These are phyloP conservation scores for Boletus vinaceobasis DNA, from an alignment of 768 basidiomycete genomes.

Conservation along the genomic window DNA sequence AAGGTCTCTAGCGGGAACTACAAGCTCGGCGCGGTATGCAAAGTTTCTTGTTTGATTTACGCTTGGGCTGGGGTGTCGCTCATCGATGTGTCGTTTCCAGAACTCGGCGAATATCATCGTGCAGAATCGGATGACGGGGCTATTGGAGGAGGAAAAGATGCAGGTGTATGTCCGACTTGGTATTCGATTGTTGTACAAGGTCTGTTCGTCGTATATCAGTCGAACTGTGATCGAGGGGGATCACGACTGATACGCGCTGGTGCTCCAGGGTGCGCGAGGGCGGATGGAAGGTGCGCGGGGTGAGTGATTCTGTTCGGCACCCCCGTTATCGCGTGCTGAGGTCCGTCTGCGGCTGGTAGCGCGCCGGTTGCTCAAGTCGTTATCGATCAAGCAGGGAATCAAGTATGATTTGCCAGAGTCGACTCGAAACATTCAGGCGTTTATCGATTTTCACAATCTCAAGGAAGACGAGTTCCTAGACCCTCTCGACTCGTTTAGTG, in stretches of 20 bases:
- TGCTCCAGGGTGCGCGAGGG: slow-evolving; percentile 66
- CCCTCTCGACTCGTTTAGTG: slow-evolving; percentile 81
- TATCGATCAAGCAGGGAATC: slow-evolving; percentile 90
- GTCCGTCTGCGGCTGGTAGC: slow-evolving; percentile 48
- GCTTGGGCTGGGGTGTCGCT: background rate
- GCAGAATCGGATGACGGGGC: slow-evolving; percentile 88
- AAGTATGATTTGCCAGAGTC: slow-evolving; percentile 91
- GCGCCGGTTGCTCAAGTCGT: slow-evolving; percentile 71
- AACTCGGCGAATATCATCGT: slow-evolving; percentile 99
- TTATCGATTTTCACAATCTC: slow-evolving; percentile 88
- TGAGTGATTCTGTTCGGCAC: slow-evolving; percentile 33
- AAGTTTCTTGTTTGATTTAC: background rate
- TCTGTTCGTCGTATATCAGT: slow-evolving; percentile 18
- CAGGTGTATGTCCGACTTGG: slow-evolving; percentile 90
- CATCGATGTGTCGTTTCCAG: slow-evolving; percentile 34
- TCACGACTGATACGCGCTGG: background rate
- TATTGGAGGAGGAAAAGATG: slow-evolving; percentile 98
- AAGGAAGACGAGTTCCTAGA: slow-evolving; percentile 80
- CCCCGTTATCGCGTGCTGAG: background rate
- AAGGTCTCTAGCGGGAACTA: slow-evolving; percentile 88
- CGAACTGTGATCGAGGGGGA: background rate
- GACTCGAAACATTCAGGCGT: slow-evolving; percentile 75
- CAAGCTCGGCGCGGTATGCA: slow-evolving; percentile 77
- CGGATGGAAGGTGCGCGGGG: slow-evolving; percentile 88
- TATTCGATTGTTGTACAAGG: slow-evolving; percentile 89